Percentiles rank a stretch among this genome's conserved stretches.
phyloP scores from a whole-genome alignment of 169 alveolate species.

The Plasmodium adleri region DNA sequence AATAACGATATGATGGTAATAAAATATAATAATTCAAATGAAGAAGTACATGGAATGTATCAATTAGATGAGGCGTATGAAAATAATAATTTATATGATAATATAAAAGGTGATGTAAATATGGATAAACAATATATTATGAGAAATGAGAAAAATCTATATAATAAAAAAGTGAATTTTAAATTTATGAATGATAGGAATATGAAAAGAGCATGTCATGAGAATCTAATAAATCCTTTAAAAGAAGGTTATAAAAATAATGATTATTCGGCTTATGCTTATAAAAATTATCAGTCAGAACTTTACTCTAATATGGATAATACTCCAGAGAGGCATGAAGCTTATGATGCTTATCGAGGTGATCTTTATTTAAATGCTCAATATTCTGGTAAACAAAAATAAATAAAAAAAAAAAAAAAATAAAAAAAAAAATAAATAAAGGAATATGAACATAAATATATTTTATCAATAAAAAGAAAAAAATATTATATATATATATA shows the following conservation, averaged over 20 bases:
- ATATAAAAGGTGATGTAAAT: constrained; percentile 16
- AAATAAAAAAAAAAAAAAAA: not conserved
- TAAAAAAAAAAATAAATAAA: not conserved
- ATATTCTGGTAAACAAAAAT: constrained; percentile 12
- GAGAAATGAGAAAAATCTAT: constrained; percentile 22
- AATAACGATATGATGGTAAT: constrained; percentile 7
- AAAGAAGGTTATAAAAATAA: constrained; percentile 33
- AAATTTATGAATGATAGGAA: constrained; percentile 20
- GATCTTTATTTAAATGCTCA: constrained; percentile 4
- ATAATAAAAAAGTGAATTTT: constrained; percentile 28
- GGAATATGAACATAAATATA: not conserved
- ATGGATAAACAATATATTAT: constrained; percentile 24
- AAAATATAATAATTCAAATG: constrained; percentile 23
- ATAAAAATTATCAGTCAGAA: constrained; percentile 22
- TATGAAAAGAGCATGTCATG: constrained; percentile 54
- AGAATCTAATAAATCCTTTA: constrained; percentile 3
- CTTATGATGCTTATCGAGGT: constrained; percentile 22
- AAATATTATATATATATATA: not conserved
- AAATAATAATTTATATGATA: constrained; percentile 30
- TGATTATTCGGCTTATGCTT: not conserved
- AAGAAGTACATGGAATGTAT: constrained; percentile 25
- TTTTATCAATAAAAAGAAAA: not conserved
- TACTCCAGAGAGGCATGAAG: constrained; percentile 5
- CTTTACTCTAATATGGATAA: constrained; percentile 16
- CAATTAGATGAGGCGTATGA: constrained; percentile 27